phyloP scores from a whole-genome alignment of 2,329 filamentous ascomycete genomes.

The Eurotiales sp. region DNA sequence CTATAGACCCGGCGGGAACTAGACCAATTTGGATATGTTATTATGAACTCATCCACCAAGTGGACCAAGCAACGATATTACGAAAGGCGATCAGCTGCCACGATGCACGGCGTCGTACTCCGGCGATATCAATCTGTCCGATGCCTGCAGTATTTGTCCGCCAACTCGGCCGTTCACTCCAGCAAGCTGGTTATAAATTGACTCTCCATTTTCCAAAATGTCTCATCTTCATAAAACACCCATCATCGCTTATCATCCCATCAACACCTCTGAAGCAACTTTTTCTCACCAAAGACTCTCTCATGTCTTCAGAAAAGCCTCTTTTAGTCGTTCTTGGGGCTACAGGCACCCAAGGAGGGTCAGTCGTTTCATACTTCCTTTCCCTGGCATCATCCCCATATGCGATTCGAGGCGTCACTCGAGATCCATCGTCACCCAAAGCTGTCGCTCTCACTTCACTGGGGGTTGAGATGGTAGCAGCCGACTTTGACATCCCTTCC shows the following conservation, averaged over 20 bases:
- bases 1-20: background rate
- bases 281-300: background rate
- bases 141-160: no score
- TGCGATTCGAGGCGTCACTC: constrained; percentile 30
- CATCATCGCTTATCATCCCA: background rate
- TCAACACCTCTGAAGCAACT: background rate
- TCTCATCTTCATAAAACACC: no score
- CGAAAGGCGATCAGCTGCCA: no score
- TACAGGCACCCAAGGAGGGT: constrained; percentile 45
- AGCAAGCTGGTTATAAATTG: no score
- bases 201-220: no score
- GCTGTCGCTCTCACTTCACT: constrained; percentile 20
- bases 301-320: background rate
- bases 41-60: no score
- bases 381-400: constrained; percentile 17
- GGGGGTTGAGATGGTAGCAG: constrained; percentile 28
- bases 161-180: no score
- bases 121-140: no score
- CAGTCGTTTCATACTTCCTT: constrained; percentile 1
- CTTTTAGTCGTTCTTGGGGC: constrained; percentile 54
- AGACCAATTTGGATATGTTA: background rate
- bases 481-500: constrained; percentile 24
- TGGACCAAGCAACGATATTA: no score
- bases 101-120: no score
- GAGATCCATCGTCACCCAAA: constrained; percentile 23